Conservation (phyloP, 495 filamentous ascomycete species). For the Evernia prunastri region DNA sequence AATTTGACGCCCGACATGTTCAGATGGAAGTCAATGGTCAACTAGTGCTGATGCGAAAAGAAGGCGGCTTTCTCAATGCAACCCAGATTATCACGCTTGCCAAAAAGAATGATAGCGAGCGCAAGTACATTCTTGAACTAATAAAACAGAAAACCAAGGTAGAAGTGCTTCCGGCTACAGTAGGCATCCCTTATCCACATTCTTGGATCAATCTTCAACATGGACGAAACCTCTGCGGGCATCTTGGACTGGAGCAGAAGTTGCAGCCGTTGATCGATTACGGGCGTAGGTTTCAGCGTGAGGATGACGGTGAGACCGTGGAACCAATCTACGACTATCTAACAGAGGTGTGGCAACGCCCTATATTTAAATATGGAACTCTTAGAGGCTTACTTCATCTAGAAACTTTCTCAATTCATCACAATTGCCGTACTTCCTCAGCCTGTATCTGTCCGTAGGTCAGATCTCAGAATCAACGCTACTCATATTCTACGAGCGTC, state of each 20-base stretch:
- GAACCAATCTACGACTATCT: not conserved
- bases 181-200: not conserved
- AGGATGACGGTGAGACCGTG: not conserved
- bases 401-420: too few species aligned
- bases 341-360: not conserved
- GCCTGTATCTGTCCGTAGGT: too few species aligned
- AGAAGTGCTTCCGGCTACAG: not conserved
- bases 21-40: not conserved
- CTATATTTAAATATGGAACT: not conserved
- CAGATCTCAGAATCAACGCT: too few species aligned
- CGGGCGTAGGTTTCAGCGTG: not conserved
- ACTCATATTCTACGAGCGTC: too few species aligned
- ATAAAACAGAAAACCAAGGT: not conserved
- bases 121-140: not conserved
- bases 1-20: not conserved
- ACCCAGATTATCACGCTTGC: not conserved
- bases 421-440: too few species aligned
- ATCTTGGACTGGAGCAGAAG: not conserved
- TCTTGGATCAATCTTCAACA: constrained; percentile 4
- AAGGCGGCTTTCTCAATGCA: constrained; percentile 8
- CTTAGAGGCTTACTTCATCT: too few species aligned
- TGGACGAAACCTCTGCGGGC: not conserved
- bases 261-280: not conserved
- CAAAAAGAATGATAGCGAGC: not conserved
- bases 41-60: not conserved